A percentile compares a stretch with the other conserved stretches of the same genome.
Evolutionary conservation across 495 filamentous ascomycete species (phyloP).

Genomic region (Lasiosphaeris hirsuta): DNA sequence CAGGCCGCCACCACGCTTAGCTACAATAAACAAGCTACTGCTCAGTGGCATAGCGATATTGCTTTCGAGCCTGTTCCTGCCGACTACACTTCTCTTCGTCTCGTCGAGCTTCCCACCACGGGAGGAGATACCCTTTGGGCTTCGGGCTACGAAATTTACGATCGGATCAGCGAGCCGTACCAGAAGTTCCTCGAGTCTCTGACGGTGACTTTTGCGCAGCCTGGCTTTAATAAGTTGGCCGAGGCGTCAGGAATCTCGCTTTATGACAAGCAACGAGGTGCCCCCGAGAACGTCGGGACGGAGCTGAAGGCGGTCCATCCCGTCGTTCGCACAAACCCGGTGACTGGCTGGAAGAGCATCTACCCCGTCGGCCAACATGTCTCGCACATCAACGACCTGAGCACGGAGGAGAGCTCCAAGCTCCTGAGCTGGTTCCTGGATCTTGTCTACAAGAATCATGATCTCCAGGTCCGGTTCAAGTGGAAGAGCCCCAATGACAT

Average conservation of each 20-base stretch:
- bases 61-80: slow-evolving; percentile 61
- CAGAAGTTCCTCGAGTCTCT: slow-evolving; percentile 65
- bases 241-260: slow-evolving; percentile 52
- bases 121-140: slow-evolving; percentile 64
- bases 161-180: slow-evolving; percentile 62
- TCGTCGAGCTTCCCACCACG: slow-evolving; percentile 59
- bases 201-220: slow-evolving; percentile 61
- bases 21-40: slow-evolving; percentile 36
- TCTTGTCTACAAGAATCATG: slow-evolving; percentile 68
- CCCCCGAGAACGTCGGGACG: slow-evolving; percentile 60
- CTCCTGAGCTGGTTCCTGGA: slow-evolving; percentile 57
- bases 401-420: slow-evolving; percentile 56
- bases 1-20: slow-evolving; percentile 21
- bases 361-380: slow-evolving; percentile 63
- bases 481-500: slow-evolving; percentile 62
- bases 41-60: slow-evolving; percentile 63
- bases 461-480: slow-evolving; percentile 65
- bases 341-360: slow-evolving; percentile 74
- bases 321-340: slow-evolving; percentile 71
- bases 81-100: slow-evolving; percentile 59
- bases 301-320: slow-evolving; percentile 62
- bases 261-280: slow-evolving; percentile 55
- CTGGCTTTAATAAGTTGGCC: slow-evolving; percentile 54
- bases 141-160: slow-evolving; percentile 71
- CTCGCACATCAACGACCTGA: slow-evolving; percentile 62